Evolutionary conservation across 2,329 filamentous ascomycete genomes (phyloP), one percentile per base, ranked within the genome.

Genomic region (Chrysosporium keratinophilum): DNA sequence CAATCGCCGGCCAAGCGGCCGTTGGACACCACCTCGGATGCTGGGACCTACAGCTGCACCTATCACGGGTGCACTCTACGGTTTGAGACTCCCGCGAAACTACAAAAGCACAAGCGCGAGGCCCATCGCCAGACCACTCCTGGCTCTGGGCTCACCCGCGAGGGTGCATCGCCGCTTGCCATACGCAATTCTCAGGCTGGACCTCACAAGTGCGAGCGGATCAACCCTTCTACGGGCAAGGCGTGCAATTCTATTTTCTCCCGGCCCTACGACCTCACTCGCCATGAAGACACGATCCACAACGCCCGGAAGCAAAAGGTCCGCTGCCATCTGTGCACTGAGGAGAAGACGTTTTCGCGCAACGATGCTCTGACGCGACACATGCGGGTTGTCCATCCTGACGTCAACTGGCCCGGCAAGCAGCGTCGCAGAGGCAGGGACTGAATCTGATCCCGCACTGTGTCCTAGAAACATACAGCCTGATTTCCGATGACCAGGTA

Each of bases 281-380:
- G 93, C 19, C 93, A 98, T 66, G 93, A 98, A 69, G 91, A 96
- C 61, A 97, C 93, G 0, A 97, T 97, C 59, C 93, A 97, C 78
- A 96, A 96, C 63, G 84, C 83, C 1, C 83, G 87, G 63, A 96
- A 96, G 76, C 84, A 90, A 69, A 97, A 97, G 75, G 89, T 96
- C 6, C 84, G 88, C 43, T 98, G 93, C 70, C 83, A 90, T 58
- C 74, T 95, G 46, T 98, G 93, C 71, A 89, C 87, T 1, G 90
- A 97, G 63, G 91, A 97, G 65, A 97, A 97, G 78, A 94, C 88
- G 0, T 98, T 98, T 66, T 95, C 89, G 62, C 83, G 93, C 55
- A 93, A 91, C 59, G 93, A 98, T 73, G 93, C 93, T 1, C 77
- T 97, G 46, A 97, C 91, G 12, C 78, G 93, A 57, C 93, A 98